Evolutionary conservation across 371 early-diverging fungal species (phyloP), one percentile per base, ranked within the genome.

Genomic region (Mortierella sp.): DNA sequence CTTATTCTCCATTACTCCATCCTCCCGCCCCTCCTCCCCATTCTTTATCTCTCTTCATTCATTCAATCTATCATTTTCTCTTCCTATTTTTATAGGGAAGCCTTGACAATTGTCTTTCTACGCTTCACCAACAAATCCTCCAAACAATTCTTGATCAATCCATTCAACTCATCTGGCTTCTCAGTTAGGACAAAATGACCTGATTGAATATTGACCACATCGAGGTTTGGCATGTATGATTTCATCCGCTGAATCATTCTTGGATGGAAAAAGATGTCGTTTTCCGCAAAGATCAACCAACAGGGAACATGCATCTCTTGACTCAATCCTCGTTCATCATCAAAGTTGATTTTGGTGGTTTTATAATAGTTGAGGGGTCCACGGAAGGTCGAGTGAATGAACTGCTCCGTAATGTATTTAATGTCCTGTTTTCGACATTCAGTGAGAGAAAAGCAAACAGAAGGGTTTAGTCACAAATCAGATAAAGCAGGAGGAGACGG

Each of bases 281-380:
- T 5, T 28, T 45, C 15, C 4, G 79, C 79, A 1, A 56, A n/a
- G 14, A 79, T 66, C 50, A 79, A 57, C 69, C 65, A 68, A 25
- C 60, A 62, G 3, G 79, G 79, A 15, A 59, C 19, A 19, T 71
- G 19, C 23, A 76, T 76, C n/a, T 11, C 55, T 7, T 29, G 47
- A 7, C 12, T 25, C 1, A 43, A 23, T 9, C 23, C 26, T 3
- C 16, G 5, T 29, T 79, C 79, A 21, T 79, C 79, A 4, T 79
- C 79, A 30, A 48, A 79, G 37, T 79, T 79, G 57, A 79, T 18
- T 28, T 43, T 64, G 19, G 60, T 52, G 9, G 73, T 69, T 46
- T 65, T 72, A 60, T 77, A 77, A 60, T 77, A 77, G 66, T 77
- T 77, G 50, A 77, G 58, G 2, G 77, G 77, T 2, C 77, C 77